Evolutionary conservation across 176 grass and related monocot genomes (phyloP), one percentile per base, ranked within the genome.

Genomic region (Cocos nucifera): DNA sequence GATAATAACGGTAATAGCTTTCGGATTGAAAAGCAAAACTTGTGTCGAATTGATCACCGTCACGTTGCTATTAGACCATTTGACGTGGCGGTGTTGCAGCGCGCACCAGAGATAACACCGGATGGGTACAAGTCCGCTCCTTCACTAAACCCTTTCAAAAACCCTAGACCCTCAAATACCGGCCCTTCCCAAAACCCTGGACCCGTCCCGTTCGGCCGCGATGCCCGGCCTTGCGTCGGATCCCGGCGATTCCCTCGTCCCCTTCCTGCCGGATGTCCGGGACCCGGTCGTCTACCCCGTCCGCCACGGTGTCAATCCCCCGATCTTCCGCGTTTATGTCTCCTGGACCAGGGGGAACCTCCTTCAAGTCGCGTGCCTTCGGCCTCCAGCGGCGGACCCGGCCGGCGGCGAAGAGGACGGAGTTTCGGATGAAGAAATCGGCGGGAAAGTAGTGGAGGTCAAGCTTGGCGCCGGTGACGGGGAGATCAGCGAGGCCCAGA

Each of bases 301-400:
- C 50, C 75, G 54, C 60, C 92, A 97, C 70, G 80, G 92, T 15
- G 30, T 91, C 64, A 49, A 67, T 27, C 71, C 73, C 16, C 87
- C 92, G 29, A 73, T 91, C 57, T 84, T 66, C 63, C 92, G 92
- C 69, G 77, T 91, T 54, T 87, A 73, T 49, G 59, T 97, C 62
- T 85, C 87, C 62, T 97, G 87, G 87, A 91, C 87, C 15, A 78
- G 87, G 49, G 87, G 92, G 50, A 88, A 87, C 57, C 78, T 88
- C 69, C 81, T 91, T n/a, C 87, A 91, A 60, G 66, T 97, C 20
- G 82, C 92, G 30, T 97, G 87, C 69, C 75, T 97, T 50, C 78
- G 75, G 4, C 67, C 32, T 4, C 26, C 67, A 0, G 70, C 63
- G 16, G 68, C 78, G 19, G 64, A 76, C 1, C 25, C 53, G 1